Evolutionary conservation across 257 asterid genomes (phyloP).

Genomic region (Datura wrightii): DNA sequence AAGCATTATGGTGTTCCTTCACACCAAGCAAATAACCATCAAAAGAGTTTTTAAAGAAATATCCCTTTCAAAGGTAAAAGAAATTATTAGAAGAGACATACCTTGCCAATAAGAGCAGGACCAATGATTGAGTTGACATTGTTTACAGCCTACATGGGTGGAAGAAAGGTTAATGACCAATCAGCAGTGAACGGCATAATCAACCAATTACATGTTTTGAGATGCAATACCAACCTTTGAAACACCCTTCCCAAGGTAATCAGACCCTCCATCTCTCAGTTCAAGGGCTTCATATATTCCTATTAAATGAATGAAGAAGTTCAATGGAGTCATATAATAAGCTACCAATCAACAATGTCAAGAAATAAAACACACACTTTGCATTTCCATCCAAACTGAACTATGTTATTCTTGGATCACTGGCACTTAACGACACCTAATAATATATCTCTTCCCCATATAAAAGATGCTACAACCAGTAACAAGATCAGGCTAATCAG

Average conservation of each 20-base stretch:
- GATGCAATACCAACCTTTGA: conserved; percentile 46
- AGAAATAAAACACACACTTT: not conserved
- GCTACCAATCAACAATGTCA: not conserved
- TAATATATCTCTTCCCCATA: not conserved
- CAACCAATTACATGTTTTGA: not conserved
- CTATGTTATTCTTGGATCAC: not conserved
- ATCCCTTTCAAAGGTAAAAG: not conserved
- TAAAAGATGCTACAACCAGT: not conserved
- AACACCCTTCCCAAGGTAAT: conserved; percentile 97
- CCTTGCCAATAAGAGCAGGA: conserved; percentile 97
- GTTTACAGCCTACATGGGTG: conserved; percentile 60
- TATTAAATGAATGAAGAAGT: conserved; percentile 32
- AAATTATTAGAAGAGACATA: conserved; percentile 37
- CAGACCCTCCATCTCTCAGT: conserved; percentile 97
- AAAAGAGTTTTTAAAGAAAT: not conserved
- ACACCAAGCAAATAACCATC: not conserved
- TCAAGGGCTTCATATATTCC: conserved; percentile 97
- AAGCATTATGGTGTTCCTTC: not conserved
- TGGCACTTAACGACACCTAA: not conserved
- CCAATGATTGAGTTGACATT: conserved; percentile 85
- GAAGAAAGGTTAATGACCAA: not conserved
- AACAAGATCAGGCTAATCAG: not conserved
- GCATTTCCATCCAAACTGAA: not conserved
- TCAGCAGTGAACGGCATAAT: not conserved
- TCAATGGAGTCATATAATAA: not conserved